Percentiles rank a stretch among this genome's conserved stretches.
Evolutionary conservation across 2,329 filamentous ascomycete species (phyloP).

Genomic region (Claviceps cyperi): DNA sequence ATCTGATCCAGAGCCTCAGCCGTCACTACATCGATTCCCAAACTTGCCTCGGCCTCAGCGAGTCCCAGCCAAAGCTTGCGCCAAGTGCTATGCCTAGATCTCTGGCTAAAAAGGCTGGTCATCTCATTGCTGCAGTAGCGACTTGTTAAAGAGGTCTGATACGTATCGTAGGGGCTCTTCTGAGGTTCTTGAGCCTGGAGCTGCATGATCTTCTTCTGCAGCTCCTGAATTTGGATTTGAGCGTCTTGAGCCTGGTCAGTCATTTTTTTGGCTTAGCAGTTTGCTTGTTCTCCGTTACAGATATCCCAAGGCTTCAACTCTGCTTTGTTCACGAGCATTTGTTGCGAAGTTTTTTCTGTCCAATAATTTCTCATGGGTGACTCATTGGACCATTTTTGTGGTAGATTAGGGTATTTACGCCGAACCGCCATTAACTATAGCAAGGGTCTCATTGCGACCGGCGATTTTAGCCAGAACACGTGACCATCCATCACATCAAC

Average conservation of each 20-base stretch:
- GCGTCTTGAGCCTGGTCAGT: slow-evolving; percentile 2
- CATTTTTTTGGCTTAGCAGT: background rate
- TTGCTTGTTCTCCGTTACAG: background rate
- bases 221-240: slow-evolving; percentile 6
- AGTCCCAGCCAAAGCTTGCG: slow-evolving; percentile 75
- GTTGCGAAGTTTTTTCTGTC: background rate
- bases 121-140: slow-evolving; percentile 66
- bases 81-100: slow-evolving; percentile 65
- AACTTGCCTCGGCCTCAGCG: slow-evolving; percentile 66
- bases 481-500: too few species aligned
- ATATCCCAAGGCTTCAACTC: background rate
- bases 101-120: slow-evolving; percentile 65
- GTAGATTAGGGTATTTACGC: too few species aligned
- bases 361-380: background rate
- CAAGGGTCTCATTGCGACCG: too few species aligned
- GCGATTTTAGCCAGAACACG: too few species aligned
- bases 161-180: slow-evolving; percentile 15
- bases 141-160: slow-evolving; percentile 54
- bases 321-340: background rate
- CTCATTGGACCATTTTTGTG: background rate
- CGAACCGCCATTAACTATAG: too few species aligned
- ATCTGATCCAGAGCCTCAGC: slow-evolving; percentile 64
- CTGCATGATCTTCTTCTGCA: slow-evolving; percentile 6
- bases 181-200: slow-evolving; percentile 5
- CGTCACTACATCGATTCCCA: slow-evolving; percentile 59